Conservation (phyloP, 2,329 filamentous ascomycete species). For the Colletotrichum sp. region DNA sequence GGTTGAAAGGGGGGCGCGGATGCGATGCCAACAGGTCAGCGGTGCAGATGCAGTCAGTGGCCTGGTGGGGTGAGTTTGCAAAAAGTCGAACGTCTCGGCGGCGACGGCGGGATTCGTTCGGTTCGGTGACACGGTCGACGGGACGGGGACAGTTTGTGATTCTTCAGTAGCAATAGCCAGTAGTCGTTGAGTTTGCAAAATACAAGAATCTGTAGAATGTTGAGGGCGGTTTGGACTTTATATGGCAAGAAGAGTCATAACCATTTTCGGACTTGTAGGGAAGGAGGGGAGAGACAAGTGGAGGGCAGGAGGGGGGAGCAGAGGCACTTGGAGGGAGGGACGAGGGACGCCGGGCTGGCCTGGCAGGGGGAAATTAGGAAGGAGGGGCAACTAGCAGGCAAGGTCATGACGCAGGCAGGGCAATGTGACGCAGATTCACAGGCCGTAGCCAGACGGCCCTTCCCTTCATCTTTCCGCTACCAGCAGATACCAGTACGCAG, state of each 20-base stretch:
- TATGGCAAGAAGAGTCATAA: slow-evolving; percentile 2
- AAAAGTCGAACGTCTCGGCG: not conserved
- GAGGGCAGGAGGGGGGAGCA: slow-evolving; percentile 24
- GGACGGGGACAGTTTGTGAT: not conserved
- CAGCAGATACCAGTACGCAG: not conserved
- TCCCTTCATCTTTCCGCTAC: not conserved
- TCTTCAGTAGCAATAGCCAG: not conserved
- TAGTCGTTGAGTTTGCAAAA: not conserved
- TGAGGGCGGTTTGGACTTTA: slow-evolving; percentile 9
- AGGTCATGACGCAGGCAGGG: slow-evolving; percentile 21
- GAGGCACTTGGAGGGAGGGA: slow-evolving; percentile 25
- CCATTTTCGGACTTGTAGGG: not conserved
- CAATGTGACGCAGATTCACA: slow-evolving; percentile 20
- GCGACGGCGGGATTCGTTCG: not conserved
- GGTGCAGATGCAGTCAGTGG: slow-evolving; percentile 7
- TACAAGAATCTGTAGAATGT: not conserved
- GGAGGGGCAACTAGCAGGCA: slow-evolving; percentile 19
- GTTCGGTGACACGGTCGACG: not conserved
- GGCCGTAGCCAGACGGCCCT: not conserved
- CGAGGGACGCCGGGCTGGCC: not conserved
- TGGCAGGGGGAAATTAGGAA: slow-evolving; percentile 22
- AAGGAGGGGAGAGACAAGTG: slow-evolving; percentile 10
- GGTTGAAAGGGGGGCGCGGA: not conserved
- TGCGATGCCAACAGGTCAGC: slow-evolving; percentile 3
- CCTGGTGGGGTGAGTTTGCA: slow-evolving; percentile 8